Conservation (phyloP, 2,329 filamentous ascomycete species). For the Zalaria obscura region DNA sequence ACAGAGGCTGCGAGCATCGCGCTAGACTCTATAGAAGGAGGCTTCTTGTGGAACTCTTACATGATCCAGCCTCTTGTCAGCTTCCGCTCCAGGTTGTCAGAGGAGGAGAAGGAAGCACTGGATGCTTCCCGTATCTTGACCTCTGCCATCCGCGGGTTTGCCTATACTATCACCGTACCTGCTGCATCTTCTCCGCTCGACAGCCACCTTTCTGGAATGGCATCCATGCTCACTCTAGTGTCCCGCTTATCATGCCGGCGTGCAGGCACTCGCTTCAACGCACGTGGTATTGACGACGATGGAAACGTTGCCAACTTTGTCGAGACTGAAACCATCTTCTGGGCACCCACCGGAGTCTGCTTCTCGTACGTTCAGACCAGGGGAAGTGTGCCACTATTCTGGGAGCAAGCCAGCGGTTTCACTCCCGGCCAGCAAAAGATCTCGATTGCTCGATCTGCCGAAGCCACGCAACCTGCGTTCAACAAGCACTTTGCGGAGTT, state of each 20-base stretch:
- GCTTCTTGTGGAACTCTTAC: slow-evolving; percentile 95
- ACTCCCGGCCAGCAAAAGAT: slow-evolving; percentile 93
- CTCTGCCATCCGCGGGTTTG: slow-evolving; percentile 87
- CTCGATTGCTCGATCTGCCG: slow-evolving; percentile 69
- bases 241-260: slow-evolving; percentile 81
- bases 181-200: slow-evolving; percentile 59
- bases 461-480: slow-evolving; percentile 88
- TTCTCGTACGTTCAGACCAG: slow-evolving; percentile 92
- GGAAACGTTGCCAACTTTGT: slow-evolving; percentile 97
- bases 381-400: slow-evolving; percentile 90
- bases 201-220: slow-evolving; percentile 51
- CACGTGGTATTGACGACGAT: slow-evolving; percentile 93
- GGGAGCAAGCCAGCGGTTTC: slow-evolving; percentile 83
- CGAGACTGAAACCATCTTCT: slow-evolving; percentile 91
- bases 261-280: slow-evolving; percentile 91
- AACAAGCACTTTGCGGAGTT: slow-evolving; percentile 89
- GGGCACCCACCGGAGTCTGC: slow-evolving; percentile 59
- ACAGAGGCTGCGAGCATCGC: slow-evolving; percentile 52
- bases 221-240: slow-evolving; percentile 76
- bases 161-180: slow-evolving; percentile 72
- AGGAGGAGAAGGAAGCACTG: slow-evolving; percentile 61
- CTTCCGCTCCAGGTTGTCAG: slow-evolving; percentile 70
- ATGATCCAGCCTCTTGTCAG: slow-evolving; percentile 90
- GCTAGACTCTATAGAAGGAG: slow-evolving; percentile 82
- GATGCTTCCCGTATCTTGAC: slow-evolving; percentile 81